These are phyloP conservation scores for Mortierella sp. DNA, from an alignment of 371 early-diverging fungal genomes.

Conservation along the genomic window DNA sequence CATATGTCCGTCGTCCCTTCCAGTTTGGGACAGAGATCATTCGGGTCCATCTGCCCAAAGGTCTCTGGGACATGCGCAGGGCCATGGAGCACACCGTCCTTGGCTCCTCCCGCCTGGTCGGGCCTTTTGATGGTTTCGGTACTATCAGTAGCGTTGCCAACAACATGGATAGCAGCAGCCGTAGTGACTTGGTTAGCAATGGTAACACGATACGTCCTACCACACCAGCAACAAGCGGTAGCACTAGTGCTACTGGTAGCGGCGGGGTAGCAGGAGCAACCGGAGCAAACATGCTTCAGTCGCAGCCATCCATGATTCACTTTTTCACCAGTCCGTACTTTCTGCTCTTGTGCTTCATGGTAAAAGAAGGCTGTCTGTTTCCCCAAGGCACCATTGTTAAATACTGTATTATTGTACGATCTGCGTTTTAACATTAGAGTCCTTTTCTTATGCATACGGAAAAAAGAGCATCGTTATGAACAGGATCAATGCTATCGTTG, in stretches of 20 bases:
- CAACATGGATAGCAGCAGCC: conserved; percentile 1
- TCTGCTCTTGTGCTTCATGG: conserved; percentile 53
- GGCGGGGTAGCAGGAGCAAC: conserved; percentile 2
- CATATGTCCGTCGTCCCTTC: conserved; percentile 51
- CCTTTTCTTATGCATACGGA: no score
- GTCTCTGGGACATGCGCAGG: conserved; percentile 31
- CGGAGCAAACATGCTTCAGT: conserved; percentile 13
- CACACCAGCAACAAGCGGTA: not conserved
- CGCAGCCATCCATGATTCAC: conserved; percentile 47
- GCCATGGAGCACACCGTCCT: conserved; percentile 36
- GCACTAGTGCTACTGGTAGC: not conserved
- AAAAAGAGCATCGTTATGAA: conserved; percentile 55
- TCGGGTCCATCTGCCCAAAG: conserved; percentile 39
- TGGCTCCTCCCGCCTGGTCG: conserved; percentile 22
- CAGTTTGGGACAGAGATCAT: conserved; percentile 44
- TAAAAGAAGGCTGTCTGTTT: conserved; percentile 10
- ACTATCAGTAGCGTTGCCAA: not conserved
- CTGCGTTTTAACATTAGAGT: no score
- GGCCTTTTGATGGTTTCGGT: conserved; percentile 14
- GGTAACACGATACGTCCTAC: not conserved
- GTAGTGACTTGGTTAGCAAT: not conserved
- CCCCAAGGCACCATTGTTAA: not conserved
- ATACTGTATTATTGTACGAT: no score
- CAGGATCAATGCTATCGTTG: conserved; percentile 56
- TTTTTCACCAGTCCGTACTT: conserved; percentile 52